Percentiles rank a stretch among this genome's conserved stretches.
Evolutionary conservation across 768 basidiomycete species (phyloP).

Genomic region (Neoboletus magnificus): DNA sequence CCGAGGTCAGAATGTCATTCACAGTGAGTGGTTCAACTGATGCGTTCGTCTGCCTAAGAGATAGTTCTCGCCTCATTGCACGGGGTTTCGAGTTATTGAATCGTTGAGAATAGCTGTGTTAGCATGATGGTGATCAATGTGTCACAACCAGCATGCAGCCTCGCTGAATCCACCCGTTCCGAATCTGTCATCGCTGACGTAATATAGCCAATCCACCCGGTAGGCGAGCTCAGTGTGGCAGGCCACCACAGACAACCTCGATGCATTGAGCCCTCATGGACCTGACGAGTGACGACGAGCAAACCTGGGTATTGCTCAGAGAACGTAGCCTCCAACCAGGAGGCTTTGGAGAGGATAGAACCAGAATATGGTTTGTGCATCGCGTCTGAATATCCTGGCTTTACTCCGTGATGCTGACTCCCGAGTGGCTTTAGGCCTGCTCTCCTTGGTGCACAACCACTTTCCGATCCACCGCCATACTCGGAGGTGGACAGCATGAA

Average conservation of each 20-base stretch:
- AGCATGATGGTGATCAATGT: background rate
- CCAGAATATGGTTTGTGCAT: slow-evolving; percentile 50
- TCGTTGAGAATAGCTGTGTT: too few species aligned
- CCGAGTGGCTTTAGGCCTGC: slow-evolving; percentile 20
- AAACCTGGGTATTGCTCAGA: slow-evolving; percentile 48
- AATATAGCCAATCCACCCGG: slow-evolving; percentile 4
- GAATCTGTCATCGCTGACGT: slow-evolving; percentile 20
- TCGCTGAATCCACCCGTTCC: background rate
- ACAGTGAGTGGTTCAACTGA: background rate
- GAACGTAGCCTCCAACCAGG: slow-evolving; percentile 49
- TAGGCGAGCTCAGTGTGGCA: background rate
- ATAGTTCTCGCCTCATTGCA: background rate
- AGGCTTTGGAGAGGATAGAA: slow-evolving; percentile 62
- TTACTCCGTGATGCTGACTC: slow-evolving; percentile 26
- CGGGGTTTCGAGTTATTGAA: background rate
- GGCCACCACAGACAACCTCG: background rate
- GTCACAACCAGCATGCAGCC: background rate
- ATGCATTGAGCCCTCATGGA: slow-evolving; percentile 21
- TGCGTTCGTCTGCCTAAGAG: background rate
- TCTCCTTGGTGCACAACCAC: slow-evolving; percentile 38
- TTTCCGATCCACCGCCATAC: slow-evolving; percentile 33
- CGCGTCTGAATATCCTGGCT: slow-evolving; percentile 1
- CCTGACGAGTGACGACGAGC: slow-evolving; percentile 19
- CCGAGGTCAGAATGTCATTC: background rate
- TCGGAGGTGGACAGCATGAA: slow-evolving; percentile 20